Conservation (phyloP, 108 stramenopile species). For the Pseudonitzschia delicatissima region DNA sequence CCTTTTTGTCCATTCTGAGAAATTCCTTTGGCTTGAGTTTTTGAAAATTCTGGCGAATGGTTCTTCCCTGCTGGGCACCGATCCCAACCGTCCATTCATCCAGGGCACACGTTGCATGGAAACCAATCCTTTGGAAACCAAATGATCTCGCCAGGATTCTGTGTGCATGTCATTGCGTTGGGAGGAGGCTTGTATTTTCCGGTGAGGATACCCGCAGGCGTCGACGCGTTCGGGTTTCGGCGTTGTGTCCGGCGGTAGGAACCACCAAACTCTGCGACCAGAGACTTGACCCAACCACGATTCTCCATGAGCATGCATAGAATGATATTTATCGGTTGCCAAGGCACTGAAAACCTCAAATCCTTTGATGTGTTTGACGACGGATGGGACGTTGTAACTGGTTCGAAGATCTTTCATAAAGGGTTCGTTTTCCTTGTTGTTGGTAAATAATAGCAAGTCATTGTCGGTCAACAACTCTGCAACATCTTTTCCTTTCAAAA, state of each 20-base stretch:
- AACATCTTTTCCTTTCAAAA: constrained; percentile 15
- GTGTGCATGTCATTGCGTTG: constrained; percentile 25
- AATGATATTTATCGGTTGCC: constrained; percentile 24
- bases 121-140: constrained; percentile 45
- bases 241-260: constrained; percentile 37
- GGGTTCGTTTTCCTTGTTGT: constrained; percentile 38
- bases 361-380: constrained; percentile 21
- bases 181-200: constrained; percentile 19
- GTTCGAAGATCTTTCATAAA: constrained; percentile 20
- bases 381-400: constrained; percentile 20
- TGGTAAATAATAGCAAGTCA: constrained; percentile 41
- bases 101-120: constrained; percentile 54
- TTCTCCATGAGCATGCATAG: constrained; percentile 49
- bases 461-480: constrained; percentile 3
- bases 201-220: constrained; percentile 36
- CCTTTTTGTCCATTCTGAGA: background rate
- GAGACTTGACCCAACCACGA: constrained; percentile 39
- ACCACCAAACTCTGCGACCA: constrained; percentile 41
- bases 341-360: constrained; percentile 42
- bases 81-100: constrained; percentile 46
- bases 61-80: constrained; percentile 35
- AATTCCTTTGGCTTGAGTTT: background rate
- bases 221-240: constrained; percentile 23
- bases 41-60: constrained; percentile 31
- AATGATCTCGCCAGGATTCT: constrained; percentile 41